Evolutionary conservation across 768 basidiomycete species (phyloP).

Genomic region (Mycena metata): DNA sequence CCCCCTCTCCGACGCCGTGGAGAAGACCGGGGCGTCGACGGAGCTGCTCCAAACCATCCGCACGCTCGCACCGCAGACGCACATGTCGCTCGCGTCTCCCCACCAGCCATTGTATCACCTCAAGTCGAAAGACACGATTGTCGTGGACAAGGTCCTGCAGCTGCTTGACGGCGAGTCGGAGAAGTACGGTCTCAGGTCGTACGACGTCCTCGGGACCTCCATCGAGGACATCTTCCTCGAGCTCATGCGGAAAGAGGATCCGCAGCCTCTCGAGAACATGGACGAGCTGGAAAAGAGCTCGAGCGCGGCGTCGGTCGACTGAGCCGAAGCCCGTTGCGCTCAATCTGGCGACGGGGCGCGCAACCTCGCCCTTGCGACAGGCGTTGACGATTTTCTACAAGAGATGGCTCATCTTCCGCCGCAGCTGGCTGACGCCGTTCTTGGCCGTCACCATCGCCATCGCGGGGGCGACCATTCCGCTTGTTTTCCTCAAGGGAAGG

Average conservation of each 20-base stretch:
- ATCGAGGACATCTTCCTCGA: slow-evolving; percentile 88
- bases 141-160: slow-evolving; percentile 69
- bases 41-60: slow-evolving; percentile 60
- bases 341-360: slow-evolving; percentile 64
- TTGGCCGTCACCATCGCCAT: slow-evolving; percentile 68
- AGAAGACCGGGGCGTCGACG: slow-evolving; percentile 44
- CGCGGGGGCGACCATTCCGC: slow-evolving; percentile 75
- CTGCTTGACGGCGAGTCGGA: slow-evolving; percentile 62
- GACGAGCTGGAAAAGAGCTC: slow-evolving; percentile 31
- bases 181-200: slow-evolving; percentile 59
- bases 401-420: slow-evolving; percentile 70
- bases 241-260: slow-evolving; percentile 67
- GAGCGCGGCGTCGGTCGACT: slow-evolving; percentile 39
- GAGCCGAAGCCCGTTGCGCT: slow-evolving; percentile 45
- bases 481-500: slow-evolving; percentile 70
- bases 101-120: slow-evolving; percentile 67
- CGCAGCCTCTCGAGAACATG: not conserved
- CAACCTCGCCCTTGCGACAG: slow-evolving; percentile 71
- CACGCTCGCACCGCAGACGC: slow-evolving; percentile 59
- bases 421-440: slow-evolving; percentile 77
- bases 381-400: slow-evolving; percentile 83
- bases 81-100: slow-evolving; percentile 58
- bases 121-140: slow-evolving; percentile 67
- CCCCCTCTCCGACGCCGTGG: slow-evolving; percentile 4
- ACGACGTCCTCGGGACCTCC: slow-evolving; percentile 79